Conservation (phyloP, 176 grass and related monocot genomes). For the Puya raimondii region DNA sequence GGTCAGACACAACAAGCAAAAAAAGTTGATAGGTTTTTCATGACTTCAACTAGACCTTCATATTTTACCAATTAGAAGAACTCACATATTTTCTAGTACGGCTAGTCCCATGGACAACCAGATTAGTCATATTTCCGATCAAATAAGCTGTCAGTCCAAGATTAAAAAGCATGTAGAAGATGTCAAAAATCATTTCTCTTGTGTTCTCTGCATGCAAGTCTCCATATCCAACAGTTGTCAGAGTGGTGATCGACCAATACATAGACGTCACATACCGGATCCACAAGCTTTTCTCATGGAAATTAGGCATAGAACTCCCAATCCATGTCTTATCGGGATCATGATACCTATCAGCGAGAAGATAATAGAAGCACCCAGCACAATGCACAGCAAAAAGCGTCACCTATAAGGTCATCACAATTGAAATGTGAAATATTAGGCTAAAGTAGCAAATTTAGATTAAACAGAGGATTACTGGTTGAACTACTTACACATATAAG, state of each 20-base stretch:
- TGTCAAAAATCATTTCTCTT: conserved; percentile 85
- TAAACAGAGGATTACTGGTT: neutral
- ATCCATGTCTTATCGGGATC: conserved; percentile 63
- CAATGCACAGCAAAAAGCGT: conserved; percentile 94
- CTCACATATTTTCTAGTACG: conserved; percentile 95
- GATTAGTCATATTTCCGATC: conserved; percentile 99
- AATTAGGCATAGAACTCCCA: conserved; percentile 69
- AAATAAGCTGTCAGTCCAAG: conserved; percentile 97
- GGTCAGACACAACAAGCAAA: too few relatives aligned
- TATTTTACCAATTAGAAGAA: neutral
- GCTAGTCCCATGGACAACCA: conserved; percentile 89
- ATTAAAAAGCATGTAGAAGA: conserved; percentile 97
- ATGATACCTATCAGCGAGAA: conserved; percentile 76
- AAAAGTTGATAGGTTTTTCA: too few relatives aligned
- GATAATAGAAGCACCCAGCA: conserved; percentile 93
- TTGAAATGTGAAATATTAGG: conserved; percentile 8
- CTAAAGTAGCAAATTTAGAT: conserved; percentile 7
- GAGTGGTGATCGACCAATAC: conserved; percentile 98
- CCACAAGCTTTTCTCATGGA: conserved; percentile 54
- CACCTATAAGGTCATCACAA: conserved; percentile 41
- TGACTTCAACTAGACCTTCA: too few relatives aligned
- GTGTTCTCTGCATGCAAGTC: conserved; percentile 90
- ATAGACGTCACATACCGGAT: conserved; percentile 81
- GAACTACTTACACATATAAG: conserved; percentile 75
- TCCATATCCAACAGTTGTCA: conserved; percentile 95